Conservation (phyloP, 192 early-diverging fungal species). For the Coemansia sp. region DNA sequence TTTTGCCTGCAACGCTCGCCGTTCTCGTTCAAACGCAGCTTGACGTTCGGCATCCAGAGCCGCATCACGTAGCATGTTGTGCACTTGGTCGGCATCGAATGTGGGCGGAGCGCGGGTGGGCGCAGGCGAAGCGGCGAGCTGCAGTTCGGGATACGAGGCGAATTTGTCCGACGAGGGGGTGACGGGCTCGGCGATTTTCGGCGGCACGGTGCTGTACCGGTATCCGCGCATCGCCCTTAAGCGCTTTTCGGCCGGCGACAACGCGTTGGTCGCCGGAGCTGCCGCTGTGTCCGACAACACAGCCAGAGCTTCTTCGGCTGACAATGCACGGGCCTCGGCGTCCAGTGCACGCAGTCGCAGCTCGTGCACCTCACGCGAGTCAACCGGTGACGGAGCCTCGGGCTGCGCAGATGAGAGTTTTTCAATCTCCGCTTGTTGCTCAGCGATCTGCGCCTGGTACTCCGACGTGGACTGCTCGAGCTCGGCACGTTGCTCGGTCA, state of each 20-base stretch:
- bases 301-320: constrained; percentile 34
- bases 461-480: background rate
- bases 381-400: background rate
- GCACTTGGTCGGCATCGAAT: constrained; percentile 38
- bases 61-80: constrained; percentile 33
- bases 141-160: constrained; percentile 49
- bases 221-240: constrained; percentile 32
- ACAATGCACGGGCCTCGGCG: constrained; percentile 36
- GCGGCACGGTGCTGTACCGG: constrained; percentile 32
- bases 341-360: constrained; percentile 21
- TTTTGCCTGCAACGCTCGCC: constrained; percentile 7
- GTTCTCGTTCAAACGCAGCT: constrained; percentile 17
- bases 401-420: background rate
- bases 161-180: constrained; percentile 23
- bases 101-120: constrained; percentile 7
- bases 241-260: constrained; percentile 27
- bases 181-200: background rate
- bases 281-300: constrained; percentile 13
- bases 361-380: background rate
- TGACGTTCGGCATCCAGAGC: constrained; percentile 24
- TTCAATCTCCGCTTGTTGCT: background rate
- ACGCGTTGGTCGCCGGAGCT: background rate
- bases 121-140: constrained; percentile 19
- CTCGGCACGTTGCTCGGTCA: constrained; percentile 5
- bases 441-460: background rate